A percentile compares a stretch with the other conserved stretches of the same genome.
phyloP scores from a whole-genome alignment of 306 rosid genomes.

The Glycine soja region DNA sequence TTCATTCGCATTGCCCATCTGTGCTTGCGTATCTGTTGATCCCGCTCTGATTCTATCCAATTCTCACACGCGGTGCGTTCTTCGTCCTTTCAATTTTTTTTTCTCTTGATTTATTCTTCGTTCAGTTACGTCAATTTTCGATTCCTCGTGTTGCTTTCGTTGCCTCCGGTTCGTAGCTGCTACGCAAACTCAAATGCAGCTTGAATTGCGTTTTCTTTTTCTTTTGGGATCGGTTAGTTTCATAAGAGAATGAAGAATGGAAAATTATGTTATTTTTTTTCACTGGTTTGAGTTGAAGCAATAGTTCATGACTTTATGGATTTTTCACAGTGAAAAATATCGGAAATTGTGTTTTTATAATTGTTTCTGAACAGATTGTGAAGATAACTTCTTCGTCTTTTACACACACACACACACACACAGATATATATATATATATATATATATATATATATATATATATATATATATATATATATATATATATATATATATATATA shows the following conservation, averaged over 20 bases:
- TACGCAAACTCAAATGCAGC: conserved; percentile 50
- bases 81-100: conserved; percentile 33
- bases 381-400: not conserved
- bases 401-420: too few relatives aligned
- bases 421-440: too few relatives aligned
- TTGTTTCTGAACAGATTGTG: conserved; percentile 29
- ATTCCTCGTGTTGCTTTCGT: conserved; percentile 20
- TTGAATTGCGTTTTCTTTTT: conserved; percentile 39
- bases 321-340: not conserved
- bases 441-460: too few relatives aligned
- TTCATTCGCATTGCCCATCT: conserved; percentile 65
- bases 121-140: conserved; percentile 40
- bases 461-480: too few relatives aligned
- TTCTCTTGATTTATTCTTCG: not conserved
- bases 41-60: conserved; percentile 44
- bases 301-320: not conserved
- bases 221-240: conserved; percentile 50
- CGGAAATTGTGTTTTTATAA: not conserved
- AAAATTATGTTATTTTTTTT: not conserved
- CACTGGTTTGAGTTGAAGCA: conserved; percentile 32
- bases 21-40: conserved; percentile 26
- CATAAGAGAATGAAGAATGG: conserved; percentile 36
- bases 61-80: conserved; percentile 55
- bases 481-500: too few relatives aligned
- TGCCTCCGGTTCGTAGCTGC: conserved; percentile 35